Conservation (phyloP, 1,284 basidiomycete species). For the Prillingera fragicola region DNA sequence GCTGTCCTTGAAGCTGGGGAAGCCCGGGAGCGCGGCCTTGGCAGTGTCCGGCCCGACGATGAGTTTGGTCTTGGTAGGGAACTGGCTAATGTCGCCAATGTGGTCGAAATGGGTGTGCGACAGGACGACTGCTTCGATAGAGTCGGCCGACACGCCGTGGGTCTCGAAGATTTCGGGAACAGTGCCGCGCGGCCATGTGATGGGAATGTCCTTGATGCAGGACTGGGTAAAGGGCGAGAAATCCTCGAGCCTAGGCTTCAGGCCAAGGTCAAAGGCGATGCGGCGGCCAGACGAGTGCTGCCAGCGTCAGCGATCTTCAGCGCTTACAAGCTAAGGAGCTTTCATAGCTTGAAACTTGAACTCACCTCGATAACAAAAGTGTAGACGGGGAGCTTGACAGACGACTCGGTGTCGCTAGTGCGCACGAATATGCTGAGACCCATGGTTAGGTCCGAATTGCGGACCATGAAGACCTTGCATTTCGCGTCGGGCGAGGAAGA, state of each 20-base stretch:
- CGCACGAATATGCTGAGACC: constrained; percentile 15
- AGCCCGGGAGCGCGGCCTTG: constrained; percentile 13
- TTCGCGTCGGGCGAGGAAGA: constrained; percentile 6
- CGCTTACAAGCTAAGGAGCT: no score
- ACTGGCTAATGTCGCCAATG: constrained; percentile 17
- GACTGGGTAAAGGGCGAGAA: constrained; percentile 14
- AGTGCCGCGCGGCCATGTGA: constrained; percentile 4
- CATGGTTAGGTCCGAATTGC: constrained; percentile 14
- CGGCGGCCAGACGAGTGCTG: constrained; percentile 7
- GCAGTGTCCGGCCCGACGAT: constrained; percentile 9
- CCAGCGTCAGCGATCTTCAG: background rate
- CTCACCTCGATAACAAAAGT: constrained; percentile 16
- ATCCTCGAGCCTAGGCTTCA: constrained; percentile 13
- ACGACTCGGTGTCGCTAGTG: constrained; percentile 9
- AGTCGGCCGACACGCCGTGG: constrained; percentile 5
- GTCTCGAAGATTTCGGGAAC: constrained; percentile 4
- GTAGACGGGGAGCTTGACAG: constrained; percentile 8
- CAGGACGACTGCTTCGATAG: constrained; percentile 10
- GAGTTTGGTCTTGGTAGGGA: constrained; percentile 13
- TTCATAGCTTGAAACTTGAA: no score
- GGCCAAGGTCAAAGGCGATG: constrained; percentile 12
- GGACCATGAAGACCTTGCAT: constrained; percentile 10
- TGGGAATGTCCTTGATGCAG: constrained; percentile 11
- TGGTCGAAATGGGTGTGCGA: constrained; percentile 18
- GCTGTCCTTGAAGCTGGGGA: constrained; percentile 10